Evolutionary conservation across 345 rosid species (phyloP).

Genomic region (Melastoma malabathricum): DNA sequence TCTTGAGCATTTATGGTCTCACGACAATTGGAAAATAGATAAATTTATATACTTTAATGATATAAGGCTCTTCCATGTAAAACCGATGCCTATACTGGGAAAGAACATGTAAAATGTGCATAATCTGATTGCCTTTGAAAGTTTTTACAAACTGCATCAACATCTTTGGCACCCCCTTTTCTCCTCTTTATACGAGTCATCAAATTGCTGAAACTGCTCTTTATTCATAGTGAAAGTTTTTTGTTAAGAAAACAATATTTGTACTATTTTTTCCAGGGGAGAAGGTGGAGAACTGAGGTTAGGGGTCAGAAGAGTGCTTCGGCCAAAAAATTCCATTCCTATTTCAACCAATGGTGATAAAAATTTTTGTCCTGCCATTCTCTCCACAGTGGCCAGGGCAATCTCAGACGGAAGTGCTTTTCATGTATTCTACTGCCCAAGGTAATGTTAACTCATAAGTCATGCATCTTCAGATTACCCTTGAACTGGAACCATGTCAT

Average conservation of each 20-base stretch:
- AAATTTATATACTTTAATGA: too few relatives aligned
- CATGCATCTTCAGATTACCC: too few relatives aligned
- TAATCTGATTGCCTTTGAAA: too few relatives aligned
- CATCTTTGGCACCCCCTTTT: too few relatives aligned
- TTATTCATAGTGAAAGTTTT: too few relatives aligned
- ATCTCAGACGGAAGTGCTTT: constrained; percentile 50
- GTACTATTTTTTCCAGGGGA: constrained; percentile 33
- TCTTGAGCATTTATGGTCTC: too few relatives aligned
- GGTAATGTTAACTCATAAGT: constrained; percentile 25
- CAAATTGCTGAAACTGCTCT: not conserved
- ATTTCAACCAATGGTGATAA: constrained; percentile 42
- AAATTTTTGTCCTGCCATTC: constrained; percentile 33
- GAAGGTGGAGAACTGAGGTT: constrained; percentile 70
- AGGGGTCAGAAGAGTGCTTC: constrained; percentile 64
- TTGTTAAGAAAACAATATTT: not conserved
- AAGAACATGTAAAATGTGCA: too few relatives aligned
- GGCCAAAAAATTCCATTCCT: constrained; percentile 74
- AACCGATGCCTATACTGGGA: too few relatives aligned
- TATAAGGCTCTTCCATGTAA: too few relatives aligned
- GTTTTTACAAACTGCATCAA: too few relatives aligned
- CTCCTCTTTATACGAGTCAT: not conserved
- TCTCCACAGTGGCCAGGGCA: constrained; percentile 58
- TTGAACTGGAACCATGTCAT: too few relatives aligned
- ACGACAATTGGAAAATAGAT: too few relatives aligned
- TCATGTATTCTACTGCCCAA: constrained; percentile 72